Evolutionary conservation across 129 eudicot genomes (phyloP), one percentile per base, ranked within the genome.

Genomic region (Ambrosia artemisiifolia): DNA sequence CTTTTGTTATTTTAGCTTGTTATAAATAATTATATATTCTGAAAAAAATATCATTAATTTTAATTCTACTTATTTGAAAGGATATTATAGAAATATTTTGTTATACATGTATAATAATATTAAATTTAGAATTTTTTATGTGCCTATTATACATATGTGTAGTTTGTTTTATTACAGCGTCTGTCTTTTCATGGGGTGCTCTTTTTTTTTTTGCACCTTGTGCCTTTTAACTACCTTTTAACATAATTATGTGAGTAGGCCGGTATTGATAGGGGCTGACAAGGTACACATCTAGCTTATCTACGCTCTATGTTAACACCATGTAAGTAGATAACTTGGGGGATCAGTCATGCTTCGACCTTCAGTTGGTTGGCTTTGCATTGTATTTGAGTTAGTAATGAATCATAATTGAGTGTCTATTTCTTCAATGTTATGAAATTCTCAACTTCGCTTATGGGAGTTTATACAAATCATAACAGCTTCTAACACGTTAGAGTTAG

Each of bases 291-390:
- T 17, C 10, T 69, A 51, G 50, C 51, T 54, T 54, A 70, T 70
- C 13, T 6, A 18, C 35, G 64, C 32, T 30, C 65, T 36, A 35
- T 51, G 51, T 70, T 30, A 36, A 13, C 49, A 16, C 35, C 50
- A 10, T 51, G 63, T 28, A 63, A 73, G 71, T 73, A 33, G 71
- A 34, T 63, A 60, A 33, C 35, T 60, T 32, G 34, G 24, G 78
- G 17, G 19, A 24, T 24, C 8, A 7, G 28, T 28, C 78, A 63
- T 48, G 17, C 36, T 30, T 34, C 51, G 36, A 18, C 42, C 50
- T 63, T 48, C 50, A 18, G 63, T 48, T 34, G 63, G 48, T 35
- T 35, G 34, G 40, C 46, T 44, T 64, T 48, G 30, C 68, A 20
- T 18, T 50, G 20, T 36, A 14, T 35, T 20, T 49, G 32, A 13